These are phyloP conservation scores for Colletotrichum sp. DNA, from an alignment of 2,329 filamentous ascomycete genomes.

Conservation along the genomic window DNA sequence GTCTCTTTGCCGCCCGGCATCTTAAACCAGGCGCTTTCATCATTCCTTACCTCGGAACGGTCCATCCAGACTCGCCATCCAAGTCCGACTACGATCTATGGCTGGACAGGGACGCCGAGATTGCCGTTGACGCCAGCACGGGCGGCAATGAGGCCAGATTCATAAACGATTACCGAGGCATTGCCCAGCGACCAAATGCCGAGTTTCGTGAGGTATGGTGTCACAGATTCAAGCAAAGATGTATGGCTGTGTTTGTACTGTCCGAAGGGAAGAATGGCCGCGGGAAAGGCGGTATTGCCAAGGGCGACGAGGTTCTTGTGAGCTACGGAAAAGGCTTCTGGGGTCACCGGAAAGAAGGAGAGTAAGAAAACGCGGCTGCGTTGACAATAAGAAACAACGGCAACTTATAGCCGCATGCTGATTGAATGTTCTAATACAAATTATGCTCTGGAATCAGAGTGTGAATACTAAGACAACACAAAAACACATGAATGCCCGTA, in stretches of 20 bases:
- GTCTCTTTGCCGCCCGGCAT: constrained; percentile 63
- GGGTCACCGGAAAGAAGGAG: not conserved
- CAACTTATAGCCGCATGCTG: not conserved
- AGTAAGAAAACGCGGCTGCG: not conserved
- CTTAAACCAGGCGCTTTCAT: constrained; percentile 62
- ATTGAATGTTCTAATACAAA: not conserved
- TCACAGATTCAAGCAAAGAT: constrained; percentile 51
- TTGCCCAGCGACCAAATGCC: constrained; percentile 58
- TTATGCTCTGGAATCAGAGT: not conserved
- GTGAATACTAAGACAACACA: not conserved
- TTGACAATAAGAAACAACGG: not conserved
- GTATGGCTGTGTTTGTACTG: constrained; percentile 65
- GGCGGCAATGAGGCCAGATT: constrained; percentile 70
- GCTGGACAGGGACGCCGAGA: constrained; percentile 59
- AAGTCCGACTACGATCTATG: constrained; percentile 69
- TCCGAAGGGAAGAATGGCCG: constrained; percentile 42
- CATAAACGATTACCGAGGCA: constrained; percentile 70
- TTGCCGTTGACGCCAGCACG: constrained; percentile 65
- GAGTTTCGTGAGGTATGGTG: constrained; percentile 68
- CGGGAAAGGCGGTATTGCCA: constrained; percentile 49
- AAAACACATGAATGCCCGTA: not conserved
- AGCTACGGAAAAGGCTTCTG: constrained; percentile 73
- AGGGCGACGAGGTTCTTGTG: constrained; percentile 69
- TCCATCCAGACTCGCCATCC: constrained; percentile 49
- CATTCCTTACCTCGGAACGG: constrained; percentile 65